phyloP scores from a whole-genome alignment of 2,329 filamentous ascomycete genomes.

The Zopfia rhizophila region DNA sequence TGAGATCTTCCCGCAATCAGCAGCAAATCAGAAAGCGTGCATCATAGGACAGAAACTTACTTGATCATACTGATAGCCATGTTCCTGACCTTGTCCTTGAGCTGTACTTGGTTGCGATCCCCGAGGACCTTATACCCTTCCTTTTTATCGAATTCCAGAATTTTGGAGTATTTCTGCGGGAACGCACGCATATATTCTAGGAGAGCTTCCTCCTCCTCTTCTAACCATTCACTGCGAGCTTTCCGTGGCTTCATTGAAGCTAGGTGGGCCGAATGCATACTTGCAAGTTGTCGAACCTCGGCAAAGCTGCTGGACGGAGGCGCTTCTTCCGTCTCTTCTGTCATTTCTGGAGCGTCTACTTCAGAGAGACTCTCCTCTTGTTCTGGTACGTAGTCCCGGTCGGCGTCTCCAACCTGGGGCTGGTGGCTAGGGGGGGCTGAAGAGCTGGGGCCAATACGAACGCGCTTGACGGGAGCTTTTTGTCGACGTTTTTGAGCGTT shows the following conservation, averaged over 20 bases:
- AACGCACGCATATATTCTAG: slow-evolving; percentile 59
- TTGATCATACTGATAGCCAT: slow-evolving; percentile 53
- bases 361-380: slow-evolving; percentile 38
- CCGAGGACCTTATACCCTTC: slow-evolving; percentile 36
- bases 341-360: slow-evolving; percentile 37
- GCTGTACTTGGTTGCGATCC: slow-evolving; percentile 61
- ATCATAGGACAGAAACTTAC: slow-evolving; percentile 36
- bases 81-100: slow-evolving; percentile 59
- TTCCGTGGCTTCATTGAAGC: slow-evolving; percentile 25
- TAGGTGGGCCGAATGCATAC: slow-evolving; percentile 19
- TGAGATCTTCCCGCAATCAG: slow-evolving; percentile 34
- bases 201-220: slow-evolving; percentile 54
- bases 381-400: slow-evolving; percentile 8
- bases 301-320: slow-evolving; percentile 30
- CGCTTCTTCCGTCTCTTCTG: slow-evolving; percentile 22
- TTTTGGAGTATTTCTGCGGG: slow-evolving; percentile 60
- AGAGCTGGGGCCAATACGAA: slow-evolving; percentile 34
- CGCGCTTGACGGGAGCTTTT: slow-evolving; percentile 45
- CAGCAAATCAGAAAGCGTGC: neutral
- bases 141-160: slow-evolving; percentile 46
- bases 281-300: slow-evolving; percentile 27
- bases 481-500: slow-evolving; percentile 48
- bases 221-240: slow-evolving; percentile 33
- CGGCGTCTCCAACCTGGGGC: slow-evolving; percentile 14
- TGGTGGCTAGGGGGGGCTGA: slow-evolving; percentile 45